Conservation (phyloP, 139 green algal species). For the Chlamydomonas urium region DNA sequence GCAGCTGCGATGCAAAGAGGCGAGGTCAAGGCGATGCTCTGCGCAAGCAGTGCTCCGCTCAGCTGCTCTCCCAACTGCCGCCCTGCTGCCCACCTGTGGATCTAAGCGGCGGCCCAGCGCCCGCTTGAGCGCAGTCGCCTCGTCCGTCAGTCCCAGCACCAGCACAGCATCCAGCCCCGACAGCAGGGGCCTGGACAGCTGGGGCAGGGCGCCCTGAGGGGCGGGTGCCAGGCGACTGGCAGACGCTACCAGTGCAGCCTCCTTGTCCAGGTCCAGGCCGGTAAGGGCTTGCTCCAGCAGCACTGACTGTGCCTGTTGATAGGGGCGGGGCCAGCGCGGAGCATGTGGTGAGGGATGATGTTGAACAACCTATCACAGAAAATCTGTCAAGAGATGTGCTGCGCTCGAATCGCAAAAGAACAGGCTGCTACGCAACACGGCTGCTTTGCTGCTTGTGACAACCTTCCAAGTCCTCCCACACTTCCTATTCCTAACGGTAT, state of each 20-base stretch:
- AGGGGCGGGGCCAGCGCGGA: too few species aligned
- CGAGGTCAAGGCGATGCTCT: too few species aligned
- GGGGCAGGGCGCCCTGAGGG: constrained; percentile 34
- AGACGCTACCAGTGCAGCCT: constrained; percentile 33
- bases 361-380: too few species aligned
- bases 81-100: too few species aligned
- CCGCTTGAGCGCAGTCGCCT: constrained; percentile 29
- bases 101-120: constrained; percentile 44
- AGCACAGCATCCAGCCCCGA: constrained; percentile 69
- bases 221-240: constrained; percentile 57
- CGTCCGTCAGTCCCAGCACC: constrained; percentile 34
- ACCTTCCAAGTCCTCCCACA: too few species aligned
- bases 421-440: too few species aligned
- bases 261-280: constrained; percentile 62
- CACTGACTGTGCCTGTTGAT: constrained; percentile 44
- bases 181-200: constrained; percentile 28
- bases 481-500: too few species aligned
- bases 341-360: too few species aligned
- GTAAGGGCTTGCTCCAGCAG: constrained; percentile 72
- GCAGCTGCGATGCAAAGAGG: too few species aligned
- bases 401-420: not conserved
- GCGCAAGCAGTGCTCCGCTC: constrained; percentile 32
- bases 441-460: too few species aligned
- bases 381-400: not conserved
- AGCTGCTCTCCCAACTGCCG: constrained; percentile 31